phyloP scores from a whole-genome alignment of 2,329 filamentous ascomycete species.

The Ustulina deusta region DNA sequence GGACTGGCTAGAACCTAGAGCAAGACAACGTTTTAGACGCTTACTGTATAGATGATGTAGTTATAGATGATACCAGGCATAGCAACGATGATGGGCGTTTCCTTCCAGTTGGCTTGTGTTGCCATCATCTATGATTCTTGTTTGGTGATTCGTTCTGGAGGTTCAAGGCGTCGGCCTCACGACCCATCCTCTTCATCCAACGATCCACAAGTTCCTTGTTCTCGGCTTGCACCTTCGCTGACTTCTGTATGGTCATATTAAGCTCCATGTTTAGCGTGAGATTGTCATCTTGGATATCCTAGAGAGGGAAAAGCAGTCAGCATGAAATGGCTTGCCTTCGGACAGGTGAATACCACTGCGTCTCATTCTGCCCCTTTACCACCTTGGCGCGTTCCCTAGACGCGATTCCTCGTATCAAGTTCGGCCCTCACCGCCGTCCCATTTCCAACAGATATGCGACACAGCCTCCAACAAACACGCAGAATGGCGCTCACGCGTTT shows the following conservation, averaged over 20 bases:
- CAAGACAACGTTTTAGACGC: conserved; percentile 39
- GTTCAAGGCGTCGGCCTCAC: conserved; percentile 92
- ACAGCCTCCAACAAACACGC: conserved; percentile 12
- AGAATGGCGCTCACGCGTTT: neutral
- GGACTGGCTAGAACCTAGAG: conserved; percentile 31
- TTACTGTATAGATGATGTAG: conserved; percentile 46
- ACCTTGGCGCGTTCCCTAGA: neutral
- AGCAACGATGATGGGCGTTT: conserved; percentile 38
- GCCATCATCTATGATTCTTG: conserved; percentile 46
- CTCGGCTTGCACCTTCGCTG: conserved; percentile 78
- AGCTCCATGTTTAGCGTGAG: conserved; percentile 88
- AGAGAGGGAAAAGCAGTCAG: conserved; percentile 30
- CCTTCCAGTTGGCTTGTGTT: conserved; percentile 13
- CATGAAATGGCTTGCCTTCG: neutral
- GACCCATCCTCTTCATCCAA: conserved; percentile 89
- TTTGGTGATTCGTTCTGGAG: conserved; percentile 64
- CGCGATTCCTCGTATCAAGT: neutral
- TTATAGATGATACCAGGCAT: conserved; percentile 45
- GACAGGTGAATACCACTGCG: neutral
- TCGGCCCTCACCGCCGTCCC: neutral
- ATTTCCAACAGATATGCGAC: conserved; percentile 4
- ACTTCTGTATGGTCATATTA: conserved; percentile 83
- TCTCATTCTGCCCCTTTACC: neutral
- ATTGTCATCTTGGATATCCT: conserved; percentile 93
- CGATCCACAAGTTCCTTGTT: conserved; percentile 90